phyloP scores from a whole-genome alignment of 768 basidiomycete species.

The Suillus fuscotomentosus region DNA sequence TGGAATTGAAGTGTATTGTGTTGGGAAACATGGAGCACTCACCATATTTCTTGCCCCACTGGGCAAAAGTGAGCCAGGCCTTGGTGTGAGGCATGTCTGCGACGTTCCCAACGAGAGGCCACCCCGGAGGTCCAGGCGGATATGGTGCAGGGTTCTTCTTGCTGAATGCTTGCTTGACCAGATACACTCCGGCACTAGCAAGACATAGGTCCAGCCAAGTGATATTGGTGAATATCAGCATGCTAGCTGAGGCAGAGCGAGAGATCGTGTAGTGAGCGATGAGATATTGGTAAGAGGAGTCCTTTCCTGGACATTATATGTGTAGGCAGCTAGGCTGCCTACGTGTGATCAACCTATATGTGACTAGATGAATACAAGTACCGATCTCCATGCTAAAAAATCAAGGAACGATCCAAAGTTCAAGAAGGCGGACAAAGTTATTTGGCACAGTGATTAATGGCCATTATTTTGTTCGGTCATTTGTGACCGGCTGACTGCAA shows the following conservation, averaged over 20 bases:
- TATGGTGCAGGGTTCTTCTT: constrained; percentile 24
- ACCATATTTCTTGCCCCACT: constrained; percentile 48
- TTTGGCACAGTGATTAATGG: no score
- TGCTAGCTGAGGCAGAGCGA: not conserved
- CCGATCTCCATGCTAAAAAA: no score
- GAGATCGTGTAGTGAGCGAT: not conserved
- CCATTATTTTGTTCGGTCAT: no score
- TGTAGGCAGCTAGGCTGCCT: not conserved
- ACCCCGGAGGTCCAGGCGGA: constrained; percentile 46
- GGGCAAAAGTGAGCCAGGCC: constrained; percentile 43
- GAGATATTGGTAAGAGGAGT: not conserved
- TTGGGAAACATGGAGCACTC: not conserved
- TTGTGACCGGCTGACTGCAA: no score
- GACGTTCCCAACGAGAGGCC: constrained; percentile 48
- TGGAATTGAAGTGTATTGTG: not conserved
- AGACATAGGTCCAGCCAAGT: constrained; percentile 33
- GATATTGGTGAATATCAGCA: constrained; percentile 18
- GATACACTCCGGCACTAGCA: constrained; percentile 24
- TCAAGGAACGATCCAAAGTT: no score
- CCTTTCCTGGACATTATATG: not conserved
- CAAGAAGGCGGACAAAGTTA: no score
- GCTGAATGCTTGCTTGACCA: constrained; percentile 22
- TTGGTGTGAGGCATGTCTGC: constrained; percentile 46
- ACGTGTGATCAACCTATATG: no score
- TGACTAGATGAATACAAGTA: no score